These are phyloP conservation scores for Lotus japonicus DNA, from an alignment of 306 rosid genomes.

Conservation along the genomic window DNA sequence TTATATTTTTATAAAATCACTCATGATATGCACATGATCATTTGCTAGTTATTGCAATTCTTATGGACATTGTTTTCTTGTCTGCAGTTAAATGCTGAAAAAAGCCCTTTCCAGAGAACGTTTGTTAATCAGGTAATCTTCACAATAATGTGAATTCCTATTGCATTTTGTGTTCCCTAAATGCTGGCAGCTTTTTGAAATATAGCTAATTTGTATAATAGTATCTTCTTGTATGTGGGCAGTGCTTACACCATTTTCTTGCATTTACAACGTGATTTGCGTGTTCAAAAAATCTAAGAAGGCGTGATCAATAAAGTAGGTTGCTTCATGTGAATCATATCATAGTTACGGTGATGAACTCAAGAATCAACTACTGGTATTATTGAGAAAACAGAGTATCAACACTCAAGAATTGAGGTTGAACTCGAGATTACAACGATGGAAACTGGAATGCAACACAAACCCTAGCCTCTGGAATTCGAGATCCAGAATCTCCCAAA, in stretches of 20 bases:
- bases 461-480: too few species aligned
- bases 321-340: slow-evolving; percentile 10
- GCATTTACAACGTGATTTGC: neutral
- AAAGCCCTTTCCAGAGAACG: slow-evolving; percentile 94
- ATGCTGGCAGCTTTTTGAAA: neutral
- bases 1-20: too few species aligned
- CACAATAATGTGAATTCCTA: slow-evolving; percentile 17
- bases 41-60: neutral
- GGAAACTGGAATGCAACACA: too few species aligned
- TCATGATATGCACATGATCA: too few species aligned
- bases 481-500: too few species aligned
- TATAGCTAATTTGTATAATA: neutral
- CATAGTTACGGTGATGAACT: neutral
- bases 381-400: too few species aligned
- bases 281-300: neutral
- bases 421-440: too few species aligned
- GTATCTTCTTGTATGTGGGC: neutral
- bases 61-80: slow-evolving; percentile 23
- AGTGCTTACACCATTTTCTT: neutral
- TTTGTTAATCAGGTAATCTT: slow-evolving; percentile 91
- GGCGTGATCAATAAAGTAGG: neutral
- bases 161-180: slow-evolving; percentile 9
- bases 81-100: slow-evolving; percentile 91
- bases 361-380: too few species aligned
- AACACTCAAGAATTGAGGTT: too few species aligned